Conservation (phyloP, 768 basidiomycete genomes). For the Trametes maxima region DNA sequence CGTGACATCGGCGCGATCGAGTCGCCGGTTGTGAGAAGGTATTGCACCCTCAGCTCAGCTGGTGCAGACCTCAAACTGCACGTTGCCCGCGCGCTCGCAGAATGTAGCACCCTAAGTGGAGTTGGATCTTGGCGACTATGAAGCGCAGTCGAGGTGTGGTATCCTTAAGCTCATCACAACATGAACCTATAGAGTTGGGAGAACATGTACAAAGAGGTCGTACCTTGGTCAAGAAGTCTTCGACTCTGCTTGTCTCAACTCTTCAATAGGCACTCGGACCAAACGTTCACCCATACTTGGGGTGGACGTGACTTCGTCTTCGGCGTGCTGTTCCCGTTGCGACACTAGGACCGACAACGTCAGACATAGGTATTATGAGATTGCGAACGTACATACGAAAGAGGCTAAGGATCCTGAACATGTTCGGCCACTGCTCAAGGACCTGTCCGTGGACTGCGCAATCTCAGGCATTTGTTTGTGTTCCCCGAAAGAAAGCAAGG, state of each 20-base stretch:
- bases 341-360: constrained; percentile 43
- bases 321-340: constrained; percentile 43
- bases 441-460: constrained; percentile 74
- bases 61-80: no score
- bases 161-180: no score
- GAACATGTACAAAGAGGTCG: not conserved
- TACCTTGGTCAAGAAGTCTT: constrained; percentile 13
- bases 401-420: constrained; percentile 74
- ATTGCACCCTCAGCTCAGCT: no score
- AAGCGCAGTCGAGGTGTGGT: no score
- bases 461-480: not conserved
- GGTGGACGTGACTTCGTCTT: constrained; percentile 30
- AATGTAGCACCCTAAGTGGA: no score
- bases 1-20: not conserved
- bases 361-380: not conserved
- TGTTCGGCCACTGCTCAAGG: constrained; percentile 78
- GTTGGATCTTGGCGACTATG: no score
- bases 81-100: no score
- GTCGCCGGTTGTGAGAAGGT: not conserved
- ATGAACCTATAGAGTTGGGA: no score
- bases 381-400: constrained; percentile 53
- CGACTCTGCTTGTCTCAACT: constrained; percentile 44
- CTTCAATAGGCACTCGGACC: constrained; percentile 75
- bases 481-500: not conserved
- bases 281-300: constrained; percentile 54